Evolutionary conservation across 2,329 filamentous ascomycete genomes (phyloP).

Genomic region (Tolypocladium ophioglossoides): DNA sequence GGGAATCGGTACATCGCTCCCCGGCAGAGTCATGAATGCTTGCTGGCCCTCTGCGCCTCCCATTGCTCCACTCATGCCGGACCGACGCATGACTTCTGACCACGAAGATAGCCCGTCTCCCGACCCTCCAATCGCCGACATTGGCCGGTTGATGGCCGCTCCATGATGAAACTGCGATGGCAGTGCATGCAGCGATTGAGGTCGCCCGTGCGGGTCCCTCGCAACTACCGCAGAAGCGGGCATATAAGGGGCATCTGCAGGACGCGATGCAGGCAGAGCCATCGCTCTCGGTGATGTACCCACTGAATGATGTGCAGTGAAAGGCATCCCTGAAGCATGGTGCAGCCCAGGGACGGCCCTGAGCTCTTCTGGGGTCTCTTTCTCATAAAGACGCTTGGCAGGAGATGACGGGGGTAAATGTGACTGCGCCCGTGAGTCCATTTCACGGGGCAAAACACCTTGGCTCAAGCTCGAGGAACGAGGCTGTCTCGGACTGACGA

Average conservation of each 20-base stretch:
- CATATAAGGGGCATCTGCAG: slow-evolving; percentile 12
- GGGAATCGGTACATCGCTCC: slow-evolving; percentile 30
- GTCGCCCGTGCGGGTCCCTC: slow-evolving; percentile 10
- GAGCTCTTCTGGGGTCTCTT: slow-evolving; percentile 14
- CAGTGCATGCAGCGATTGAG: slow-evolving; percentile 5
- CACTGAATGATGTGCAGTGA: slow-evolving; percentile 9
- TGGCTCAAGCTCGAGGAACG: slow-evolving; percentile 19
- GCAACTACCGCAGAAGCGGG: slow-evolving; percentile 12
- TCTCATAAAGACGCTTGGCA: slow-evolving; percentile 21
- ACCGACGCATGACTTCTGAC: slow-evolving; percentile 22
- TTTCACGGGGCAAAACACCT: slow-evolving; percentile 9
- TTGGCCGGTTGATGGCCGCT: slow-evolving; percentile 10
- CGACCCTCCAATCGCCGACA: slow-evolving; percentile 9
- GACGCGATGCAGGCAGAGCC: slow-evolving; percentile 22
- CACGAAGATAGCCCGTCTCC: slow-evolving; percentile 16
- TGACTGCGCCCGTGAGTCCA: slow-evolving; percentile 11
- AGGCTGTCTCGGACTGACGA: slow-evolving; percentile 20
- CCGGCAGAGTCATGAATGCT: slow-evolving; percentile 27
- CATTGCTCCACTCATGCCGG: slow-evolving; percentile 14
- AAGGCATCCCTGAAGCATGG: slow-evolving; percentile 12
- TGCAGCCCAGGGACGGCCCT: slow-evolving; percentile 15
- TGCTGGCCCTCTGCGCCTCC: slow-evolving; percentile 23
- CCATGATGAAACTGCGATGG: slow-evolving; percentile 12
- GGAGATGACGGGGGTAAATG: slow-evolving; percentile 13
- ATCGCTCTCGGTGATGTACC: slow-evolving; percentile 20